These are phyloP conservation scores for Starmera amethionina DNA, from an alignment of 805 yeast species.

Conservation along the genomic window DNA sequence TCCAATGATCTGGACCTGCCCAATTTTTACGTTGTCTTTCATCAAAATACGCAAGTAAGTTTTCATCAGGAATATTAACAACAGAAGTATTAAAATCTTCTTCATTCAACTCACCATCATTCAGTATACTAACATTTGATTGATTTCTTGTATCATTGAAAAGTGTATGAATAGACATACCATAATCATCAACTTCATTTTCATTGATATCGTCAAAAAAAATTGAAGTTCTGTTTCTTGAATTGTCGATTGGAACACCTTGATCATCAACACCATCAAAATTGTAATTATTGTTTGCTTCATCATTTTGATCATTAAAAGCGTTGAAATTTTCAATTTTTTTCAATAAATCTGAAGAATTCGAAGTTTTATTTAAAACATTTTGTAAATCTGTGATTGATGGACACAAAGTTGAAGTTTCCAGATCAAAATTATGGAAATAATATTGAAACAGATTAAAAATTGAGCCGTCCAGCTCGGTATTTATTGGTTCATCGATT, in stretches of 20 bases:
- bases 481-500: conserved; percentile 7
- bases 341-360: conserved; percentile 8
- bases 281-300: conserved; percentile 1
- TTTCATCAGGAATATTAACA: conserved; percentile 36
- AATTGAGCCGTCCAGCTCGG: neutral
- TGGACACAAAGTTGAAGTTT: conserved; percentile 7
- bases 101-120: conserved; percentile 9
- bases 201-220: conserved; percentile 14
- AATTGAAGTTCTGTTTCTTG: conserved; percentile 17
- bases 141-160: conserved; percentile 14
- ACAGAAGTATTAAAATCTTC: conserved; percentile 8
- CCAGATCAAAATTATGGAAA: neutral
- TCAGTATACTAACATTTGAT: conserved; percentile 3
- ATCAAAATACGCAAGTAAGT: conserved; percentile 74
- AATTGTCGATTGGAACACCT: conserved; percentile 7
- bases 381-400: conserved; percentile 11
- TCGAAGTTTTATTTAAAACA: conserved; percentile 10
- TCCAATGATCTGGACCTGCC: conserved; percentile 95
- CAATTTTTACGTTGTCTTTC: conserved; percentile 58
- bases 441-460: neutral
- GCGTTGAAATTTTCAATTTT: conserved; percentile 5
- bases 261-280: conserved; percentile 7
- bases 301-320: conserved; percentile 1
- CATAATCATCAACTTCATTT: conserved; percentile 15
- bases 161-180: conserved; percentile 16